These are phyloP conservation scores for Blumeria hordei DNA, from an alignment of 2,329 filamentous ascomycete species.

Conservation along the genomic window DNA sequence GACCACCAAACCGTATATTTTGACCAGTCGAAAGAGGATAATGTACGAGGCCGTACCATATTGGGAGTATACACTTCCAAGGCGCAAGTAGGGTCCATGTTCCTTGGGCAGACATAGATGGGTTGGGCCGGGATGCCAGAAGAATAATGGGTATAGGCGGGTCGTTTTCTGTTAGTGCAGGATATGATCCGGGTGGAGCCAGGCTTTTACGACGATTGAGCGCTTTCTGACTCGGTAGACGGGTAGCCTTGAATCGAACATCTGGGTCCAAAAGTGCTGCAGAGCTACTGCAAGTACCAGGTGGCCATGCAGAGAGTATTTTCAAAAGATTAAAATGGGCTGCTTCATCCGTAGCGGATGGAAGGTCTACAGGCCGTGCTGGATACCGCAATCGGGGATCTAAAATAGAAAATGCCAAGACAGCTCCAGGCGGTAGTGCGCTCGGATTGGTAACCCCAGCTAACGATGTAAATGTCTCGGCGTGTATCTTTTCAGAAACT, in stretches of 20 bases:
- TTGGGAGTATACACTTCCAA: slow-evolving; percentile 65
- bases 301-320: slow-evolving; percentile 40
- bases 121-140: slow-evolving; percentile 29
- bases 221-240: slow-evolving; percentile 49
- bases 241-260: slow-evolving; percentile 36
- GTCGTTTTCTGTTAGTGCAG: slow-evolving; percentile 34
- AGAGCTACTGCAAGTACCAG: slow-evolving; percentile 25
- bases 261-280: slow-evolving; percentile 43
- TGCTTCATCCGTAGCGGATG: slow-evolving; percentile 17
- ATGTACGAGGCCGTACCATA: slow-evolving; percentile 75
- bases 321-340: slow-evolving; percentile 25
- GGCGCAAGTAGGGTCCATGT: slow-evolving; percentile 70
- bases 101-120: slow-evolving; percentile 28
- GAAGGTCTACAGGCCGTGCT: slow-evolving; percentile 27
- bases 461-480: slow-evolving; percentile 25
- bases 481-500: slow-evolving; percentile 19
- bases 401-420: slow-evolving; percentile 47
- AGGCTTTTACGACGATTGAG: slow-evolving; percentile 53
- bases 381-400: slow-evolving; percentile 69
- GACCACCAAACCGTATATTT: slow-evolving; percentile 59
- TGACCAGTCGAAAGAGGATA: slow-evolving; percentile 57
- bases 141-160: slow-evolving; percentile 58
- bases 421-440: slow-evolving; percentile 40
- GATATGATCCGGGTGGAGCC: slow-evolving; percentile 34
- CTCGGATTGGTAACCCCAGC: slow-evolving; percentile 40